phyloP scores from a whole-genome alignment of 1,139 yeast genomes.

The Pichia sp. region DNA sequence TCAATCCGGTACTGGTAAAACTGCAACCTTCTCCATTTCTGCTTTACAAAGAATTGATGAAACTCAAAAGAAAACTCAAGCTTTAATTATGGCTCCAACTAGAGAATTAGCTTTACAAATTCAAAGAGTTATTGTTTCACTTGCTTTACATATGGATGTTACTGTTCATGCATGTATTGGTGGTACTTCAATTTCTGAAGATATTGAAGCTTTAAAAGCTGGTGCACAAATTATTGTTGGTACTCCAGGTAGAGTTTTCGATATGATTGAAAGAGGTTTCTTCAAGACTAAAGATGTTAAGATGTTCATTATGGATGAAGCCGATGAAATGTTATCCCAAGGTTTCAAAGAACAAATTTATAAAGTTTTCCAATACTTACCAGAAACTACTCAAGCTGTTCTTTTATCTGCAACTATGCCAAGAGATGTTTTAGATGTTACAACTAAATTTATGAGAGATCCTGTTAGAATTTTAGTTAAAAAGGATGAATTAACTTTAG shows the following conservation, averaged over 20 bases:
- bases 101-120: conserved; percentile 98
- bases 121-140: conserved; percentile 89
- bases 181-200: conserved; percentile 91
- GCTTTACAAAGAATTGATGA: conserved; percentile 91
- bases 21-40: conserved; percentile 97
- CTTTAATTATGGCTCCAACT: conserved; percentile 95
- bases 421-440: conserved; percentile 91
- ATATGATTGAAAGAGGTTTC: conserved; percentile 92
- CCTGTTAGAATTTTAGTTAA: conserved; percentile 96
- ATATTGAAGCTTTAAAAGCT: conserved; percentile 81
- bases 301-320: conserved; percentile 98
- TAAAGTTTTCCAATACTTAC: conserved; percentile 91
- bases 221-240: conserved; percentile 98
- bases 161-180: conserved; percentile 98
- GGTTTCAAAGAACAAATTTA: conserved; percentile 98
- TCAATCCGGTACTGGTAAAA: conserved; percentile 99
- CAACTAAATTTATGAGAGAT: conserved; percentile 94
- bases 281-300: conserved; percentile 84
- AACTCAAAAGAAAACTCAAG: conserved; percentile 74
- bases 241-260: conserved; percentile 98
- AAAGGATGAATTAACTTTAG: conserved; percentile 96
- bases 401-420: conserved; percentile 98
- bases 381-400: conserved; percentile 93
- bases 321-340: conserved; percentile 95
- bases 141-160: conserved; percentile 90